Percentiles rank a stretch among this genome's conserved stretches.
Evolutionary conservation across 306 rosid genomes (phyloP).

Genomic region (Inga laurina): DNA sequence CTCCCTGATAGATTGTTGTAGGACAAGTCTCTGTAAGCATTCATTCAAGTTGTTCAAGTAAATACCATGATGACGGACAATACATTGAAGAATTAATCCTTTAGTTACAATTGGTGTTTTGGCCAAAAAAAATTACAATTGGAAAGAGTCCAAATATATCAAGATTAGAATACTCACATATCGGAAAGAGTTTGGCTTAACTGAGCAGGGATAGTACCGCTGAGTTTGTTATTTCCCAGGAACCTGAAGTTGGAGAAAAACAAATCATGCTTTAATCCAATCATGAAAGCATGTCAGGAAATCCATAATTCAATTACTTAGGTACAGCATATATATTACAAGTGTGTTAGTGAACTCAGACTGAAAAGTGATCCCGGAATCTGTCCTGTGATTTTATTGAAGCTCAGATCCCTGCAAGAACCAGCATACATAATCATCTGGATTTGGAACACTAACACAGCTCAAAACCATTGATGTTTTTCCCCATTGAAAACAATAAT

Average conservation of each 20-base stretch:
- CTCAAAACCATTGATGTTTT: background rate
- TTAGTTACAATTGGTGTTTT: background rate
- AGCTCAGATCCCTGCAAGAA: conserved; percentile 81
- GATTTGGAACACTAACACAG: background rate
- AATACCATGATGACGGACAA: background rate
- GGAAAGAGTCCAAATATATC: background rate
- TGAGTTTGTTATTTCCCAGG: conserved; percentile 79
- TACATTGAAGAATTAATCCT: background rate
- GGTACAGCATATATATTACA: conserved; percentile 57
- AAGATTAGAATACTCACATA: conserved; percentile 50
- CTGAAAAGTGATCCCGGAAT: conserved; percentile 68
- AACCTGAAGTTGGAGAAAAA: conserved; percentile 42
- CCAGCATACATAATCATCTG: background rate
- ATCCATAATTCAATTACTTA: conserved; percentile 4
- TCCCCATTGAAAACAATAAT: background rate
- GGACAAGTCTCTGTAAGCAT: conserved; percentile 76
- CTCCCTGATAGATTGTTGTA: conserved; percentile 74
- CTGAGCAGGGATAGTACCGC: conserved; percentile 60
- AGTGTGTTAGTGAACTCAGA: conserved; percentile 52
- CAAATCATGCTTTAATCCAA: conserved; percentile 10
- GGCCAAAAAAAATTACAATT: too few species aligned
- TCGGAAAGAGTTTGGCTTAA: conserved; percentile 51
- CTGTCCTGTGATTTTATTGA: conserved; percentile 71
- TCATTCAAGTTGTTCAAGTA: conserved; percentile 5
- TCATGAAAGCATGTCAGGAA: conserved; percentile 1